phyloP scores from a whole-genome alignment of 345 rosid species.

The Draba incana region DNA sequence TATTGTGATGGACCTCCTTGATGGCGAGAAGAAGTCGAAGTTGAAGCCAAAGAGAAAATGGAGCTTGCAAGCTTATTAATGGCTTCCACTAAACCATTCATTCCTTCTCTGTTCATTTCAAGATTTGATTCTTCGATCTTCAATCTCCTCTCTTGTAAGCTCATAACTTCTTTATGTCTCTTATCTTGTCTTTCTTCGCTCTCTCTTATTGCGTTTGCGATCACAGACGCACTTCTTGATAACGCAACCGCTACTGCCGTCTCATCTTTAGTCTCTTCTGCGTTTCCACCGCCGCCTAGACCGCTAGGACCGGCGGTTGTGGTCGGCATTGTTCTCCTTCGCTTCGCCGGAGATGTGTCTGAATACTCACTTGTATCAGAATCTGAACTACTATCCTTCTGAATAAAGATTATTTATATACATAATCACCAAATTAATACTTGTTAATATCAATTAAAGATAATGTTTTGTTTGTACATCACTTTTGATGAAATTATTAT shows the following conservation, averaged over 20 bases:
- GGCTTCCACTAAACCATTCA: conserved; percentile 71
- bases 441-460: conserved; percentile 15
- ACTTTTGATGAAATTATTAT: background rate
- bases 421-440: conserved; percentile 7
- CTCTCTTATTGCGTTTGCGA: conserved; percentile 76
- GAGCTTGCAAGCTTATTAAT: conserved; percentile 87
- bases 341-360: conserved; percentile 72
- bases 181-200: conserved; percentile 70
- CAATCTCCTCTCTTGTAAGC: conserved; percentile 66
- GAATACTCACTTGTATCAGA: conserved; percentile 80
- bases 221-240: conserved; percentile 68
- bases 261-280: conserved; percentile 33
- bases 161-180: conserved; percentile 71
- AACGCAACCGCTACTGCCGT: conserved; percentile 63
- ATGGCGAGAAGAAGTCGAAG: conserved; percentile 30
- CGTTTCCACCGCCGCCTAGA: conserved; percentile 20
- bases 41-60: conserved; percentile 61
- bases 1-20: conserved; percentile 38
- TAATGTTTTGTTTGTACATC: background rate
- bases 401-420: conserved; percentile 22
- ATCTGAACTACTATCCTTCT: conserved; percentile 67
- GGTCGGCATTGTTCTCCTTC: conserved; percentile 48
- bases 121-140: conserved; percentile 69
- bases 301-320: conserved; percentile 37
- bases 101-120: conserved; percentile 63